These are phyloP conservation scores for Deakozyma indianensis DNA, from an alignment of 805 yeast species.

Conservation along the genomic window DNA sequence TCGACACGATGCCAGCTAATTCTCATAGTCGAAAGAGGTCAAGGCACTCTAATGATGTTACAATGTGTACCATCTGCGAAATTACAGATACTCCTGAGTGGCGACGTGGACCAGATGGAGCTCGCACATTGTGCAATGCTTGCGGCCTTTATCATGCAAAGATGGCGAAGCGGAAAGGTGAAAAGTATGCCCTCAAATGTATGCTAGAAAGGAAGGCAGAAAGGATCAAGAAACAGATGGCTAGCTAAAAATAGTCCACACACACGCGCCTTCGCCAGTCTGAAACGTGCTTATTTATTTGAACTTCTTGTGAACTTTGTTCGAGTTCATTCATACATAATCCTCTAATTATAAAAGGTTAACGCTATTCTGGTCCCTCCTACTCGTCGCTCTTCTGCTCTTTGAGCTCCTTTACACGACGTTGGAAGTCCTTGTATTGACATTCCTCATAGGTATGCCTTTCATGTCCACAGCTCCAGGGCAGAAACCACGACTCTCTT, in stretches of 20 bases:
- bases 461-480: conserved; percentile 63
- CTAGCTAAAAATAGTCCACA: too few species aligned
- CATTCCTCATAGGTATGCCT: conserved; percentile 79
- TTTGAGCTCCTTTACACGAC: conserved; percentile 63
- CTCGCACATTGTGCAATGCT: conserved; percentile 65
- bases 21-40: not conserved
- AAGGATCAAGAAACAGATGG: not conserved
- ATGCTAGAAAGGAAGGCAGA: not conserved
- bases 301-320: too few species aligned
- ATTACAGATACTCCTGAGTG: conserved; percentile 62
- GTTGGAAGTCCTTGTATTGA: conserved; percentile 64
- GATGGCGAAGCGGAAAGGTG: conserved; percentile 44
- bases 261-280: too few species aligned
- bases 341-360: not conserved
- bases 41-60: not conserved
- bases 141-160: conserved; percentile 70
- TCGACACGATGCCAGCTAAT: not conserved
- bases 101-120: conserved; percentile 72
- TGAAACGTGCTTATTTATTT: not conserved
- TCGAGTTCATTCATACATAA: not conserved
- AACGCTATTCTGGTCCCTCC: conserved; percentile 4
- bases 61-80: conserved; percentile 23
- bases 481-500: conserved; percentile 38
- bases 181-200: conserved; percentile 7
- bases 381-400: conserved; percentile 35